A percentile compares a stretch with the other conserved stretches of the same genome.
phyloP scores from a whole-genome alignment of 1,284 basidiomycete genomes.

The Fomes fomentarius region DNA sequence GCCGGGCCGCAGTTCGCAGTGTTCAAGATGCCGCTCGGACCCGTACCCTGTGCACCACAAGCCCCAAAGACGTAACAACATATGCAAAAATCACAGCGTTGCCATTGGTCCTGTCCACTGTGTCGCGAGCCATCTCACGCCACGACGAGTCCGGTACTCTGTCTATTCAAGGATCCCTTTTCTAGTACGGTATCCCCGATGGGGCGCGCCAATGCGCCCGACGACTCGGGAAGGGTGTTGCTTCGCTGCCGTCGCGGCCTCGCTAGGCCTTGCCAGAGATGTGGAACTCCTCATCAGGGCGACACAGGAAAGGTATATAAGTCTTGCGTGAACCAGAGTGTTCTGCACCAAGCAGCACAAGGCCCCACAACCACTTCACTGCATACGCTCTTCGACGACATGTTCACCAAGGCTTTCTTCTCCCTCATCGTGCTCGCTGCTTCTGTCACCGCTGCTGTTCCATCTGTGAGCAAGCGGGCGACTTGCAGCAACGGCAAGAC shows the following conservation, averaged over 20 bases:
- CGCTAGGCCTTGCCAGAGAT: constrained; percentile 1
- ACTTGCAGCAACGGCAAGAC: constrained; percentile 27
- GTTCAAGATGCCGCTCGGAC: neutral
- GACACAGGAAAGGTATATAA: constrained; percentile 9
- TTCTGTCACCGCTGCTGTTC: constrained; percentile 12
- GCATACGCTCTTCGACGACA: neutral
- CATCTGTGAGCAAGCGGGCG: constrained; percentile 18
- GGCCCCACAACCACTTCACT: neutral
- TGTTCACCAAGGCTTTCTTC: constrained; percentile 16
- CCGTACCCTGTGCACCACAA: constrained; percentile 2
- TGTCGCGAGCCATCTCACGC: constrained; percentile 4
- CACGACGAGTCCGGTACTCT: neutral
- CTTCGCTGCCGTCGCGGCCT: constrained; percentile 10
- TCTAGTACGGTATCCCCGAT: neutral
- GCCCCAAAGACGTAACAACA: constrained; percentile 14
- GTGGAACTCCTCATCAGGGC: constrained; percentile 1
- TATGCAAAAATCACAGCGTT: constrained; percentile 7
- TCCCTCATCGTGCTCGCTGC: constrained; percentile 13
- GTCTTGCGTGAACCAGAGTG: neutral
- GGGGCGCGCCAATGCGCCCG: constrained; percentile 4
- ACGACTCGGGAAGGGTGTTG: constrained; percentile 4
- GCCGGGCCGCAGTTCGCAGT: constrained; percentile 9
- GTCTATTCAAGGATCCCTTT: neutral
- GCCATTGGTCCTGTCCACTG: constrained; percentile 5
- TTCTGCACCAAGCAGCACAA: neutral